Evolutionary conservation across 1,139 yeast species (phyloP).

Genomic region (Yamadazyma sp.): DNA sequence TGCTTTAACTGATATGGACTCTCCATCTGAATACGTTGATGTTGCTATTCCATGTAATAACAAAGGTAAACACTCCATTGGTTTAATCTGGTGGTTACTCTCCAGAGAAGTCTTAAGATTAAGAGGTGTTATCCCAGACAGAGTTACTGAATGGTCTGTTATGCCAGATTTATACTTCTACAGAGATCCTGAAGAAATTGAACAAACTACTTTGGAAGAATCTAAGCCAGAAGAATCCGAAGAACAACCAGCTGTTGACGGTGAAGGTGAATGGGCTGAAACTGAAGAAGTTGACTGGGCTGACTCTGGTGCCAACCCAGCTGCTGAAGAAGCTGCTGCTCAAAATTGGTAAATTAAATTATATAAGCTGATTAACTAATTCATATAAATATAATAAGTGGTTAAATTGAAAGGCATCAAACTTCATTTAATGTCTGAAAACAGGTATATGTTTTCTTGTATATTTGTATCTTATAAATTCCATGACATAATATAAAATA

Average conservation of each 20-base stretch:
- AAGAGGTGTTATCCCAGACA: slow-evolving; percentile 97
- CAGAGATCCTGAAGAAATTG: slow-evolving; percentile 99
- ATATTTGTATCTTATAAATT: slow-evolving; percentile 23
- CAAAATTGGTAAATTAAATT: slow-evolving; percentile 45
- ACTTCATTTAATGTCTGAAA: slow-evolving; percentile 6
- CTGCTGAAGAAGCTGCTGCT: slow-evolving; percentile 78
- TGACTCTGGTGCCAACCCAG: slow-evolving; percentile 66
- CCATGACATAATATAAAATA: slow-evolving; percentile 17
- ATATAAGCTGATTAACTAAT: slow-evolving; percentile 12
- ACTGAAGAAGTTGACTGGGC: slow-evolving; percentile 66
- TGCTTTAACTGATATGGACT: slow-evolving; percentile 98
- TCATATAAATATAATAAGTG: slow-evolving; percentile 10
- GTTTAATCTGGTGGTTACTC: slow-evolving; percentile 99
- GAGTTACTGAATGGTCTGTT: slow-evolving; percentile 96
- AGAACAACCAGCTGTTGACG: slow-evolving; percentile 47
- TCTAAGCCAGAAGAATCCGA: slow-evolving; percentile 54
- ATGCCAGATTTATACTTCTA: slow-evolving; percentile 99
- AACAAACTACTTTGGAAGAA: slow-evolving; percentile 74
- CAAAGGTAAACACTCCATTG: slow-evolving; percentile 99
- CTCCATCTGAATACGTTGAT: slow-evolving; percentile 98
- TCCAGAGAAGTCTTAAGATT: slow-evolving; percentile 99
- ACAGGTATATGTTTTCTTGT: slow-evolving; percentile 15
- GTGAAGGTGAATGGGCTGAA: slow-evolving; percentile 55
- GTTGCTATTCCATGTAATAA: slow-evolving; percentile 99
- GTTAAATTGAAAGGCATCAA: slow-evolving; percentile 1